Evolutionary conservation across 139 green algal genomes (phyloP).

Genomic region (Tetradesmus obliquus): DNA sequence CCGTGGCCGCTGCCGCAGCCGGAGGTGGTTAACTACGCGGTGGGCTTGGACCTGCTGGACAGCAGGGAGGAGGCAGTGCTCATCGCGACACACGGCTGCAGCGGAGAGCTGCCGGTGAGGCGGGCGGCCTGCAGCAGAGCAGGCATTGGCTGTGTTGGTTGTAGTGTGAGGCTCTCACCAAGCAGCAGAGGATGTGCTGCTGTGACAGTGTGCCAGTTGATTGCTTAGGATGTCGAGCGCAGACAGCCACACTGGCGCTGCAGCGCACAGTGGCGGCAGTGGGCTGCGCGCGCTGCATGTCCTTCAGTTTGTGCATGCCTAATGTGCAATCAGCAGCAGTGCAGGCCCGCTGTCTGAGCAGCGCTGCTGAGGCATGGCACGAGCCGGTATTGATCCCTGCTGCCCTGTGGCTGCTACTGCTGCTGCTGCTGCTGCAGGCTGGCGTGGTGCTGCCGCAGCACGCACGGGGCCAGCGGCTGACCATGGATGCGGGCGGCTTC

Average conservation of each 20-base stretch:
- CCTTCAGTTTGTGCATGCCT: too few species aligned
- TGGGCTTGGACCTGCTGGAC: constrained; percentile 45
- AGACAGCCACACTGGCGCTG: too few species aligned
- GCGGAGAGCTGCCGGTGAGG: constrained; percentile 19
- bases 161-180: background rate
- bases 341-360: too few species aligned
- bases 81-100: background rate
- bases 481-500: constrained; percentile 39
- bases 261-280: too few species aligned
- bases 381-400: background rate
- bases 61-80: background rate
- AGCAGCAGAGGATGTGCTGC: too few species aligned
- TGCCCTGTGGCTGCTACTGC: background rate
- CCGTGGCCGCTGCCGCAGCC: constrained; percentile 41
- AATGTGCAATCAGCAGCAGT: too few species aligned
- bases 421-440: background rate
- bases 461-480: background rate
- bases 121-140: background rate
- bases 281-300: too few species aligned
- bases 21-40: constrained; percentile 34
- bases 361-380: too few species aligned
- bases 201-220: too few species aligned
- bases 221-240: too few species aligned
- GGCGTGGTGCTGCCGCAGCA: background rate
- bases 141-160: background rate